Conservation (phyloP, 2,329 filamentous ascomycete genomes). For the Cladophialophora chaetospira region DNA sequence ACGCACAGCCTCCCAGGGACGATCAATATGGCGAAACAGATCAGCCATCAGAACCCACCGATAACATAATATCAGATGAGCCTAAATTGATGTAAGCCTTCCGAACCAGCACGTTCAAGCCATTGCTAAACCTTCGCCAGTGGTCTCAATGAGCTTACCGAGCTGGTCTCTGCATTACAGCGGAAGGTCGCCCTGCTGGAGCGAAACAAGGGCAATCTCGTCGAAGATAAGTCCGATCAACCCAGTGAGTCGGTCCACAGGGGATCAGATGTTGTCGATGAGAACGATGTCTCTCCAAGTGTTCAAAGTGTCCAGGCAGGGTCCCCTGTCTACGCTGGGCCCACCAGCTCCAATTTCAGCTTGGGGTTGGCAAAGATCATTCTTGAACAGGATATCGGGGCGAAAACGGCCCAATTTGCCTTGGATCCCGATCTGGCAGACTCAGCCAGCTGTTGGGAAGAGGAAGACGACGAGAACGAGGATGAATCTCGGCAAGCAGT, state of each 20-base stretch:
- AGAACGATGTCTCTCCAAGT: neutral
- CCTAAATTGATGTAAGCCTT: neutral
- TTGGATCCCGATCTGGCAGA: conserved; percentile 5
- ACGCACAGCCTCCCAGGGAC: neutral
- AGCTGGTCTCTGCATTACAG: conserved; percentile 13
- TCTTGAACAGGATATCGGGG: conserved; percentile 7
- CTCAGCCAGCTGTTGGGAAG: conserved; percentile 6
- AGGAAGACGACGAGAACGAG: conserved; percentile 10
- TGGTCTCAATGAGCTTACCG: conserved; percentile 12
- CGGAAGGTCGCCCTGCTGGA: conserved; percentile 18
- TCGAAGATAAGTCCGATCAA: neutral
- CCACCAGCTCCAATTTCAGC: conserved; percentile 21
- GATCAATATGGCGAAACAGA: neutral
- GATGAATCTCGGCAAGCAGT: neutral
- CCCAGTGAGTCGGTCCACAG: neutral
- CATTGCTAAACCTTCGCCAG: neutral
- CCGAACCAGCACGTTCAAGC: neutral
- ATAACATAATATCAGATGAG: neutral
- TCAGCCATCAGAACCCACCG: neutral
- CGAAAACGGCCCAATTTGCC: neutral
- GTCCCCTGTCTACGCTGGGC: conserved; percentile 17
- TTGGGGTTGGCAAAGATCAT: conserved; percentile 15
- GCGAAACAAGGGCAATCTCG: neutral
- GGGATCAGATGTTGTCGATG: neutral
- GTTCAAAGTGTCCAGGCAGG: neutral